phyloP scores from a whole-genome alignment of 2,329 filamentous ascomycete species.

The Thermoascus crustaceus region DNA sequence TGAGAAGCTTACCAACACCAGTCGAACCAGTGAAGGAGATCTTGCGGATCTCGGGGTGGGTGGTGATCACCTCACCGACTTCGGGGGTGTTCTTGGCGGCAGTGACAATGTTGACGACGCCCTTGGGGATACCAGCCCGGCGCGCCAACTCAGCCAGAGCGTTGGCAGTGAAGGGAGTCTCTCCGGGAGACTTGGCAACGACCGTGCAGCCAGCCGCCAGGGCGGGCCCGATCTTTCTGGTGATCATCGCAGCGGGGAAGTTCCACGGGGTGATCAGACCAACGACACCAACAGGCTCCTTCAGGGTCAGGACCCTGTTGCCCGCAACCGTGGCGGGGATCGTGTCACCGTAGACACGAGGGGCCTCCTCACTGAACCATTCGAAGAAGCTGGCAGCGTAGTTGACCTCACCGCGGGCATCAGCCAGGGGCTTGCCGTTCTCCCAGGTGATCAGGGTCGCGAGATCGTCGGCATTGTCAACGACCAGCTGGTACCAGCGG shows the following conservation, averaged over 20 bases:
- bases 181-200: conserved; percentile 81
- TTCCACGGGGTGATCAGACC: conserved; percentile 63
- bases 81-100: conserved; percentile 69
- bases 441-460: conserved; percentile 61
- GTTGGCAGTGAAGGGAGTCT: conserved; percentile 86
- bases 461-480: conserved; percentile 58
- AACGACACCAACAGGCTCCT: conserved; percentile 60
- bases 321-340: conserved; percentile 52
- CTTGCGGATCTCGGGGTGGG: conserved; percentile 70
- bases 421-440: conserved; percentile 58
- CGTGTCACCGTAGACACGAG: conserved; percentile 50
- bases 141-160: conserved; percentile 79
- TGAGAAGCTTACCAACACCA: conserved; percentile 63
- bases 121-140: conserved; percentile 80
- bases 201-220: conserved; percentile 94
- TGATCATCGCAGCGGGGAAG: conserved; percentile 50
- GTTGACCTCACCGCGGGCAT: conserved; percentile 51
- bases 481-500: conserved; percentile 60
- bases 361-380: conserved; percentile 58
- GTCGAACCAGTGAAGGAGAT: conserved; percentile 84
- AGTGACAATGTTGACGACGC: conserved; percentile 85
- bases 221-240: conserved; percentile 46
- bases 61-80: conserved; percentile 69
- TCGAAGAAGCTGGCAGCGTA: conserved; percentile 55
- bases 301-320: conserved; percentile 55